Evolutionary conservation across 768 basidiomycete genomes (phyloP).

Genomic region (Kwoniella mangroviensis): DNA sequence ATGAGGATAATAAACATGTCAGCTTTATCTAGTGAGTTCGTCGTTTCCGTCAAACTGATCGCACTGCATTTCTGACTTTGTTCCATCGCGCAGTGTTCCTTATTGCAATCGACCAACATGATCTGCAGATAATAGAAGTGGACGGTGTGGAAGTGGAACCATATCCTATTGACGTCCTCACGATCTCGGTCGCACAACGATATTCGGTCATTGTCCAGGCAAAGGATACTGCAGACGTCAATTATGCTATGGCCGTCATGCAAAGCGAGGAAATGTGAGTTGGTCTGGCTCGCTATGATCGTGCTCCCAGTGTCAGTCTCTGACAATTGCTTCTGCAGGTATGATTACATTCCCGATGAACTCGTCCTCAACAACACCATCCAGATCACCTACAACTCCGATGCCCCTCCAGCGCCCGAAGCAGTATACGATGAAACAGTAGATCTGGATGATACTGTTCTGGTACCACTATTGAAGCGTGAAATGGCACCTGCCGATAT

Average conservation of each 20-base stretch:
- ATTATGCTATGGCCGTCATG: constrained; percentile 71
- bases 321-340: constrained; percentile 65
- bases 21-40: constrained; percentile 58
- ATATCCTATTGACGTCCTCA: constrained; percentile 71
- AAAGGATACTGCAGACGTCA: constrained; percentile 77
- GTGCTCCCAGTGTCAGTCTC: neutral
- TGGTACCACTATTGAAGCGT: constrained; percentile 65
- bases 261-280: constrained; percentile 75
- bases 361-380: constrained; percentile 84
- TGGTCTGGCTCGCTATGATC: no score
- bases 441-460: constrained; percentile 24
- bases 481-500: constrained; percentile 62
- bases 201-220: constrained; percentile 92
- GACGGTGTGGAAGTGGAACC: constrained; percentile 70
- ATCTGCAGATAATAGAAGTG: constrained; percentile 59
- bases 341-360: constrained; percentile 75
- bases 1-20: constrained; percentile 82
- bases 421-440: constrained; percentile 59
- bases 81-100: constrained; percentile 52
- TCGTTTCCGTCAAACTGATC: neutral
- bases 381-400: constrained; percentile 73
- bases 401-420: constrained; percentile 64
- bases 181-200: constrained; percentile 83
- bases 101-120: constrained; percentile 59
- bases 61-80: neutral